These are phyloP conservation scores for Schwanniomyces etchellsii DNA, from an alignment of 1,139 yeast species.

Conservation along the genomic window DNA sequence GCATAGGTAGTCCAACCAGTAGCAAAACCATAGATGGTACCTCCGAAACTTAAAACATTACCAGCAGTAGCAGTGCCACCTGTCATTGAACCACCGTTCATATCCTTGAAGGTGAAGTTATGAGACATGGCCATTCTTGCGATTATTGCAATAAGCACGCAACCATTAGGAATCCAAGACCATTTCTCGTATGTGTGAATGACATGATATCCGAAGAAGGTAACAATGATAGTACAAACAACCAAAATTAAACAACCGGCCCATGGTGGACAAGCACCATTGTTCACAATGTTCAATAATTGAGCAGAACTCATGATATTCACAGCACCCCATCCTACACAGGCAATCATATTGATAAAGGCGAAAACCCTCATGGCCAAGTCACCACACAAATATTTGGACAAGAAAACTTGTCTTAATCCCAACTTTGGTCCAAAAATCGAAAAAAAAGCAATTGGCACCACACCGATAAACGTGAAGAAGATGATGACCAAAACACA, in stretches of 20 bases:
- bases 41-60: constrained; percentile 75
- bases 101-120: constrained; percentile 46
- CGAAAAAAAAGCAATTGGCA: constrained; percentile 80
- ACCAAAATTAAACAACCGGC: constrained; percentile 80
- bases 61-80: constrained; percentile 68
- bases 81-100: constrained; percentile 45
- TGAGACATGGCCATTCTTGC: constrained; percentile 67
- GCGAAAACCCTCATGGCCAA: constrained; percentile 73
- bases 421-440: constrained; percentile 82
- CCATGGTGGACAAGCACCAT: constrained; percentile 76
- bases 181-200: constrained; percentile 81
- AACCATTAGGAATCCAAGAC: constrained; percentile 82
- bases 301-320: constrained; percentile 90
- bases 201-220: constrained; percentile 82
- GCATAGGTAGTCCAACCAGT: constrained; percentile 96
- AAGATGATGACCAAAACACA: constrained; percentile 58
- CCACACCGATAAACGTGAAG: constrained; percentile 66
- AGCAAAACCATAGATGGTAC: constrained; percentile 82
- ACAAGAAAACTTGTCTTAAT: constrained; percentile 79
- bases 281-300: constrained; percentile 70
- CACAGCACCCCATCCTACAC: constrained; percentile 95
- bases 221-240: constrained; percentile 61
- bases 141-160: constrained; percentile 69
- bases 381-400: constrained; percentile 76
- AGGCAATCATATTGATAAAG: constrained; percentile 71